Evolutionary conservation across 2,329 filamentous ascomycete species (phyloP), one percentile per base, ranked within the genome.

Genomic region (Xylaria sp.): DNA sequence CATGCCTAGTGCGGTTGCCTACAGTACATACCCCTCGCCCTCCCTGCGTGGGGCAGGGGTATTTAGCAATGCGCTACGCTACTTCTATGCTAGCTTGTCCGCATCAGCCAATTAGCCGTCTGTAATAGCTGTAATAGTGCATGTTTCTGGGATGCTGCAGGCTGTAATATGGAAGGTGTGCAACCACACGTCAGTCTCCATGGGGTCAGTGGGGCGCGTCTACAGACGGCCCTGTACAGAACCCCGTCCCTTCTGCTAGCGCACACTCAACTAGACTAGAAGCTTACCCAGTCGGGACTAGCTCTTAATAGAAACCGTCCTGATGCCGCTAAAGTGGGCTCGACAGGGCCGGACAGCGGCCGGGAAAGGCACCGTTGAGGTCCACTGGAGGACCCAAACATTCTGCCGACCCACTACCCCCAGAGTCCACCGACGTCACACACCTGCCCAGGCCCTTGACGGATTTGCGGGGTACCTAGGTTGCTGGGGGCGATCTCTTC

Each of bases 381-480:
- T 13, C 29, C 44, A 49, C 51, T 54, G 49, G 37, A 2, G 23
- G 23, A 8, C 52, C 4, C 10, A 41, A 41, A 13, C 7, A 48
- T 48, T 25, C 6, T 11, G 7, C 33, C n/a, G 13, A 17, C 44
- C 35, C 43, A 47, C 7, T n/a, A n/a, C 41, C 49, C 43, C 57
- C 51, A 48, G 29, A 52, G 13, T 21, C 37, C 54, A 33, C n/a
- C 63, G 70, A 71, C 70, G 70, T 71, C 70, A 71, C 67, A 57
- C n/a, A 48, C 53, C 57, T 60, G 60, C 69, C 67, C 63, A 67
- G 67, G 62, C 66, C 66, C 31, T 57, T 29, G 2, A 59, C 58
- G 44, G 65, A 68, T 66, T 70, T 70, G 70, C 70, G 70, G 70
- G 70, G 70, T 70, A 70, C 65, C 55, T 25, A n/a, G n/a, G n/a